Percentiles rank a stretch among this genome's conserved stretches.
Evolutionary conservation across 805 yeast species (phyloP).

Genomic region (Sugiyamaella floridensis): DNA sequence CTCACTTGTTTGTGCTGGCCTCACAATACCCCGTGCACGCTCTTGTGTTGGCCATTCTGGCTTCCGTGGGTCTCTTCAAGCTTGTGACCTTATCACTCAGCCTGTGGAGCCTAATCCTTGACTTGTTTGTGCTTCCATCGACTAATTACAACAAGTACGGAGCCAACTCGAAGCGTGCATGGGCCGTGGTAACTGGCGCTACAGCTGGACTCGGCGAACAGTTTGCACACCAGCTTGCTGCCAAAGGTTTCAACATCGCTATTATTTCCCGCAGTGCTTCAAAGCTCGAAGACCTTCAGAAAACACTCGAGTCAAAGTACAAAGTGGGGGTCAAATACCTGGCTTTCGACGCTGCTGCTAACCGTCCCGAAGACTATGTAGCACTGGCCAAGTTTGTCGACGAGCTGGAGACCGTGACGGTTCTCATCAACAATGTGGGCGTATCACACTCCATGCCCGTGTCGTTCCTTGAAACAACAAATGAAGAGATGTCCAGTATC

Average conservation of each 20-base stretch:
- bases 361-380: conserved; percentile 50
- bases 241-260: conserved; percentile 73
- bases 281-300: conserved; percentile 61
- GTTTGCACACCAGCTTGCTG: conserved; percentile 78
- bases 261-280: conserved; percentile 78
- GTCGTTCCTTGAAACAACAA: conserved; percentile 76
- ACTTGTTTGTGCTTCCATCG: conserved; percentile 54
- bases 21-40: conserved; percentile 9
- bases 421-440: conserved; percentile 89
- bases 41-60: conserved; percentile 7
- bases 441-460: conserved; percentile 93
- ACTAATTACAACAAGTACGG: conserved; percentile 57
- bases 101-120: conserved; percentile 47
- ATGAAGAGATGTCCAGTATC: conserved; percentile 68
- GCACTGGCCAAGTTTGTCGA: conserved; percentile 40
- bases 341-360: conserved; percentile 73
- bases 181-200: conserved; percentile 98
- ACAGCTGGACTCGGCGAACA: conserved; percentile 97
- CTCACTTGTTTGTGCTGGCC: conserved; percentile 1
- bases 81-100: conserved; percentile 46
- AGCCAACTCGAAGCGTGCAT: conserved; percentile 52
- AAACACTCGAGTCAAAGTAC: conserved; percentile 54
- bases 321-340: conserved; percentile 57
- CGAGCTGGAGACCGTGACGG: conserved; percentile 46
- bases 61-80: conserved; percentile 48